Conservation (phyloP, 2,329 filamentous ascomycete species). For the Aspergillus oerlinghausenensis region DNA sequence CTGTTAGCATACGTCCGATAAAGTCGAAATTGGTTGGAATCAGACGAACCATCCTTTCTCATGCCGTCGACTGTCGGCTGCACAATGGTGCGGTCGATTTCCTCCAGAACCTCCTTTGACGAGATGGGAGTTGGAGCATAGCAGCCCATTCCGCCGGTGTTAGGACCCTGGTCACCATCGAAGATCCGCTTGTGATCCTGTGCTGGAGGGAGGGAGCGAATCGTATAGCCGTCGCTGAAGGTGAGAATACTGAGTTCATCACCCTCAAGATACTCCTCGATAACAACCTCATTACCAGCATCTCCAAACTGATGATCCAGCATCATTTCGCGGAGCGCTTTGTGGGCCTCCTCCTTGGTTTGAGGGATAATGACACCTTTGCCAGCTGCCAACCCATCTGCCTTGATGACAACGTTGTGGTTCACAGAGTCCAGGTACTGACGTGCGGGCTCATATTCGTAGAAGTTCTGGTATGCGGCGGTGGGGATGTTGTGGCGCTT, state of each 20-base stretch:
- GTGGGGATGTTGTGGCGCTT: constrained; percentile 84
- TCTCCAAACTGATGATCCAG: constrained; percentile 76
- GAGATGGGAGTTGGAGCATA: constrained; percentile 86
- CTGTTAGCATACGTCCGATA: constrained; percentile 28
- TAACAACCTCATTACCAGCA: constrained; percentile 86
- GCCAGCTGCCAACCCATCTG: constrained; percentile 82
- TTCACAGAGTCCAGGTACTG: constrained; percentile 67
- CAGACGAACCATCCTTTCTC: constrained; percentile 63
- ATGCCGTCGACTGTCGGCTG: constrained; percentile 86
- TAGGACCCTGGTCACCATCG: constrained; percentile 84
- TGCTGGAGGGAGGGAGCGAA: constrained; percentile 78
- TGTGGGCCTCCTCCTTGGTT: constrained; percentile 74
- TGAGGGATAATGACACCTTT: constrained; percentile 91
- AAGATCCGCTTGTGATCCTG: constrained; percentile 96
- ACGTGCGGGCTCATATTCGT: constrained; percentile 65
- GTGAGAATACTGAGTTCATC: constrained; percentile 89
- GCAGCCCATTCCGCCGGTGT: constrained; percentile 97
- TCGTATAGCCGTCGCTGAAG: constrained; percentile 84
- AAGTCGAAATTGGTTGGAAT: constrained; percentile 70
- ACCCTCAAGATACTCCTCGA: constrained; percentile 88
- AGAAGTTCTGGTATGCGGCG: constrained; percentile 85
- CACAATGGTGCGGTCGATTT: constrained; percentile 77
- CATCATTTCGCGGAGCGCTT: constrained; percentile 86
- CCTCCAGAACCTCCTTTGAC: constrained; percentile 67
- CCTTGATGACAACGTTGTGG: constrained; percentile 87